phyloP scores from a whole-genome alignment of 2,329 filamentous ascomycete genomes.

The Penicillium sumatraense region DNA sequence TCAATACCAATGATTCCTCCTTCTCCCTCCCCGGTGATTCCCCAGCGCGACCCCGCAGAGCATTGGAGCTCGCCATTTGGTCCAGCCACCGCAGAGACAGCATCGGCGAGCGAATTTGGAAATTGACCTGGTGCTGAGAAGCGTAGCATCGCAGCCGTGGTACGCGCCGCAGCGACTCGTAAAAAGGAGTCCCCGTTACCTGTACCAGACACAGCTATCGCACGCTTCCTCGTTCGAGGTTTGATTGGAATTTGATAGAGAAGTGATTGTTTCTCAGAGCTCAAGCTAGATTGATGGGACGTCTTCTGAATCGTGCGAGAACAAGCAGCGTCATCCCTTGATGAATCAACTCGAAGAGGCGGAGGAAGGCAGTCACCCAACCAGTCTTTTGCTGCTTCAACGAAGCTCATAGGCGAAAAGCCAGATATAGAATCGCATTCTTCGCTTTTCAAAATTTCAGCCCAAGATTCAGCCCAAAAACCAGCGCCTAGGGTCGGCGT shows the following conservation, averaged over 20 bases:
- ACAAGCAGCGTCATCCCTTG: slow-evolving; percentile 1
- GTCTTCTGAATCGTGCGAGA: not conserved
- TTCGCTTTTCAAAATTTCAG: slow-evolving; percentile 28
- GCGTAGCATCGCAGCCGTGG: slow-evolving; percentile 72
- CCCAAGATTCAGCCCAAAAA: slow-evolving; percentile 90
- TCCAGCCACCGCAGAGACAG: slow-evolving; percentile 70
- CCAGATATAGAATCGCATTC: not conserved
- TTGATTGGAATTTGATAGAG: not conserved
- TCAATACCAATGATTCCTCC: slow-evolving; percentile 80
- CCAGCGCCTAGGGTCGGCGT: slow-evolving; percentile 83
- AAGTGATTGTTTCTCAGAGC: slow-evolving; percentile 6
- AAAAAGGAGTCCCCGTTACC: slow-evolving; percentile 91
- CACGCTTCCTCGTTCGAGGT: slow-evolving; percentile 33
- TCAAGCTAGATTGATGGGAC: not conserved
- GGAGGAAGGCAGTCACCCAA: slow-evolving; percentile 19
- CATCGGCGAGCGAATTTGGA: slow-evolving; percentile 51
- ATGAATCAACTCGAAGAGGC: not conserved
- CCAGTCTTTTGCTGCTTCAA: slow-evolving; percentile 8
- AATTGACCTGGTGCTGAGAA: slow-evolving; percentile 55
- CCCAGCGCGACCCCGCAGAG: slow-evolving; percentile 76
- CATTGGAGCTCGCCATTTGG: slow-evolving; percentile 72
- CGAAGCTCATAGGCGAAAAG: not conserved
- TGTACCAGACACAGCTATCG: slow-evolving; percentile 72
- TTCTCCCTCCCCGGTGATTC: slow-evolving; percentile 74
- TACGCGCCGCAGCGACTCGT: slow-evolving; percentile 71